phyloP scores from a whole-genome alignment of 768 basidiomycete species.

The Amanita rubescens region DNA sequence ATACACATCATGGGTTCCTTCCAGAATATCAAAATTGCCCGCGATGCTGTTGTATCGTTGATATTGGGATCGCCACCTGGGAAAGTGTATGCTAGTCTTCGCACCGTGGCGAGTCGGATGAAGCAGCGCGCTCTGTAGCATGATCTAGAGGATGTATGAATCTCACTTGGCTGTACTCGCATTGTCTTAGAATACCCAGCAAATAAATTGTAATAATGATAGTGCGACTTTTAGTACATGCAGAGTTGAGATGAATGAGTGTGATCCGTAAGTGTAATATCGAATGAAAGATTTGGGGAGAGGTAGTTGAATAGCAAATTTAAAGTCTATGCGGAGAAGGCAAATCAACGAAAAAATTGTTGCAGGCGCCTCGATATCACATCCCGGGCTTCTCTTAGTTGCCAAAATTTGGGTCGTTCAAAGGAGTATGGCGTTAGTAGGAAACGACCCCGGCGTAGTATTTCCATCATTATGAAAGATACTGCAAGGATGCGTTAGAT shows the following conservation, averaged over 20 bases:
- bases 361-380: conserved; percentile 29
- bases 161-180: neutral
- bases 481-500: conserved; percentile 27
- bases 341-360: conserved; percentile 21
- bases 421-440: conserved; percentile 39
- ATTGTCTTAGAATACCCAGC: neutral
- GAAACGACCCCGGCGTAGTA: conserved; percentile 53
- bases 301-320: neutral
- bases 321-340: neutral
- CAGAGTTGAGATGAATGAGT: neutral
- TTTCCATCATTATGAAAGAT: conserved; percentile 59
- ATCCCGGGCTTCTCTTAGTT: conserved; percentile 32
- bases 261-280: neutral
- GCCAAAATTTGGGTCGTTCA: conserved; percentile 43
- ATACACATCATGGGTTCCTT: conserved; percentile 98
- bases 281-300: neutral
- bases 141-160: conserved; percentile 2
- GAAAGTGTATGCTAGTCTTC: conserved; percentile 84
- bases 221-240: neutral
- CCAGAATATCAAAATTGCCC: conserved; percentile 96
- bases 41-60: conserved; percentile 92
- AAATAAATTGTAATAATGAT: neutral
- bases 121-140: conserved; percentile 76
- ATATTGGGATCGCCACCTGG: conserved; percentile 95
- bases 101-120: conserved; percentile 90